phyloP scores from a whole-genome alignment of 306 rosid genomes.

The Begonia masoniana region DNA sequence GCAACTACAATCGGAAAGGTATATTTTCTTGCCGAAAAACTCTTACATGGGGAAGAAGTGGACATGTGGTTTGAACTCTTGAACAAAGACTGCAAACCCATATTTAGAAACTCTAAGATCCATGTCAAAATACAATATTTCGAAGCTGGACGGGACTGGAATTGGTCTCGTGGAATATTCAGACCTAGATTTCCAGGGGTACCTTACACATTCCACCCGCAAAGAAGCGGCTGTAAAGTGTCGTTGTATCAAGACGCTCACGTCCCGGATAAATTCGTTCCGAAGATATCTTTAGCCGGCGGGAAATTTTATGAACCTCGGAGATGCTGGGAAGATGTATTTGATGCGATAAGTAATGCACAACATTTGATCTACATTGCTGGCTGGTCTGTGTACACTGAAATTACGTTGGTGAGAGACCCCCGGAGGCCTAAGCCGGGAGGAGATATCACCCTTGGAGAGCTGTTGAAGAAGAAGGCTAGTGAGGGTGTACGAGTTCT shows the following conservation, averaged over 20 bases:
- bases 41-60: conserved; percentile 24
- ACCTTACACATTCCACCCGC: conserved; percentile 32
- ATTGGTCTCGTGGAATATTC: conserved; percentile 31
- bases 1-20: conserved; percentile 39
- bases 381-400: conserved; percentile 38
- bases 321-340: conserved; percentile 41
- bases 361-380: conserved; percentile 36
- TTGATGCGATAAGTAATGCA: conserved; percentile 40
- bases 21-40: conserved; percentile 20
- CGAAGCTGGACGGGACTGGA: conserved; percentile 27
- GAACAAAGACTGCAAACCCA: conserved; percentile 16
- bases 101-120: conserved; percentile 24
- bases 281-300: conserved; percentile 35
- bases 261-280: conserved; percentile 32
- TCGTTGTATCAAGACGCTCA: conserved; percentile 37
- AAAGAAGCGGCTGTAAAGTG: conserved; percentile 31
- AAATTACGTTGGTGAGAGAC: conserved; percentile 30
- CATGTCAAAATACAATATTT: conserved; percentile 31
- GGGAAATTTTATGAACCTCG: conserved; percentile 33
- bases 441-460: conserved; percentile 27
- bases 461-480: conserved; percentile 31
- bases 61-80: conserved; percentile 29
- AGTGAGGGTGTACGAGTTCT: conserved; percentile 37
- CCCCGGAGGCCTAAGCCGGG: conserved; percentile 34
- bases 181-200: conserved; percentile 38